Conservation (phyloP, 306 rosid species). For the Lathyrus oleraceus region DNA sequence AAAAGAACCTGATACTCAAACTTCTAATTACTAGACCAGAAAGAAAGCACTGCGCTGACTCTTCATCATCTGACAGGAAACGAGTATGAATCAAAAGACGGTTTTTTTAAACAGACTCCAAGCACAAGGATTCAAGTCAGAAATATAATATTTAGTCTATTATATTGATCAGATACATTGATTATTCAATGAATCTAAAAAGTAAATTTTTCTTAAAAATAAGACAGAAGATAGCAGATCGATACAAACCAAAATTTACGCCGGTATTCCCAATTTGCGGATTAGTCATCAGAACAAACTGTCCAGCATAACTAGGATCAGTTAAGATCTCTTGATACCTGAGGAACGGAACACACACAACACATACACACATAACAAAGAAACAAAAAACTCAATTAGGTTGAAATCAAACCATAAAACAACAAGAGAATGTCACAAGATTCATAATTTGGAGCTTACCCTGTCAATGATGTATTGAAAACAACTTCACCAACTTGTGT, state of each 20-base stretch:
- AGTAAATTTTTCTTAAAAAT: no score
- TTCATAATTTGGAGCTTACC: conserved; percentile 47
- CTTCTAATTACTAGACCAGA: conserved; percentile 85
- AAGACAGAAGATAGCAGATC: not conserved
- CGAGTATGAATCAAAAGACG: not conserved
- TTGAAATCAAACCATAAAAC: not conserved
- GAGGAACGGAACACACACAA: conserved; percentile 22
- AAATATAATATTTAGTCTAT: not conserved
- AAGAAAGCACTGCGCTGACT: conserved; percentile 78
- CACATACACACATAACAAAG: conserved; percentile 28
- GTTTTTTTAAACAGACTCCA: conserved; percentile 11
- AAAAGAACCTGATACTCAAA: conserved; percentile 68
- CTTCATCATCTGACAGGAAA: conserved; percentile 76
- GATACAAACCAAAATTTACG: conserved; percentile 71
- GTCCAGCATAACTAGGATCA: conserved; percentile 97
- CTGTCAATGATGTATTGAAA: conserved; percentile 87
- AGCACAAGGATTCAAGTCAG: conserved; percentile 1
- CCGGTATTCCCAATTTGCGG: conserved; percentile 97
- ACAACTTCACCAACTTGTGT: conserved; percentile 99
- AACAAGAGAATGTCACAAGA: not conserved
- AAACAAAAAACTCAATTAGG: conserved; percentile 5
- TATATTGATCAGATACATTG: no score
- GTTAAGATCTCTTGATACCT: conserved; percentile 98
- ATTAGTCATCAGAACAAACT: conserved; percentile 91
- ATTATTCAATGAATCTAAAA: no score